phyloP scores from a whole-genome alignment of 2,329 filamentous ascomycete species.

The Paracoccidioides lutzii region DNA sequence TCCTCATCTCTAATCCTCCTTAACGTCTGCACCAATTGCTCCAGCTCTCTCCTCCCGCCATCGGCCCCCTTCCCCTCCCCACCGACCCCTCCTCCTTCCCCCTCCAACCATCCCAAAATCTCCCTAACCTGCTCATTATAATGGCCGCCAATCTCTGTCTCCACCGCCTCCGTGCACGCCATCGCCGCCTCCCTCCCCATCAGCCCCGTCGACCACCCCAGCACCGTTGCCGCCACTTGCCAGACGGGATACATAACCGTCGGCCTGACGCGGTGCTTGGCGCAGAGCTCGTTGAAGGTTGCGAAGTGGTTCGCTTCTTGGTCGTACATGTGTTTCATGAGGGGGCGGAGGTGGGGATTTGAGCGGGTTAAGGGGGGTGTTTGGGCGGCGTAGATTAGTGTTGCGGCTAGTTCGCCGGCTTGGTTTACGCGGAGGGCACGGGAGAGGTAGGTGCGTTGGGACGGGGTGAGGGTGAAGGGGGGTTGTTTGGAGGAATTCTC shows the following conservation, averaged over 20 bases:
- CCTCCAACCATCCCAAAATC: conserved; percentile 65
- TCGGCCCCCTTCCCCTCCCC: conserved; percentile 63
- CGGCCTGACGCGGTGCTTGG: conserved; percentile 78
- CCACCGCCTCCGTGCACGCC: conserved; percentile 96
- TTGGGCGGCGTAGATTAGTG: conserved; percentile 84
- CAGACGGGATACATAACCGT: conserved; percentile 88
- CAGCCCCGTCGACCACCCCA: conserved; percentile 82
- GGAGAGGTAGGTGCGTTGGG: conserved; percentile 63
- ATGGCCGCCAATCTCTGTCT: conserved; percentile 93
- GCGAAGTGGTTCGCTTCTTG: conserved; percentile 80
- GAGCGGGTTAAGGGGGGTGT: conserved; percentile 65
- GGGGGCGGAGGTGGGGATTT: conserved; percentile 73
- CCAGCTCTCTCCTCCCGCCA: conserved; percentile 66
- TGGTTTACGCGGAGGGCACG: conserved; percentile 89
- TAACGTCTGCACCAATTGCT: conserved; percentile 57
- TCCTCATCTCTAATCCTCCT: conserved; percentile 87
- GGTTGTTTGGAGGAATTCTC: conserved; percentile 15
- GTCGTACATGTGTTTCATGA: conserved; percentile 98
- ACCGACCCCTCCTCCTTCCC: conserved; percentile 65
- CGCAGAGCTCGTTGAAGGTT: conserved; percentile 73
- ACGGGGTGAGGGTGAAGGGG: conserved; percentile 49
- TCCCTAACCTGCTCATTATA: conserved; percentile 85
- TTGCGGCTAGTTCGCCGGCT: conserved; percentile 91
- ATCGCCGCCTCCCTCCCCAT: conserved; percentile 90
- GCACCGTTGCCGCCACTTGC: conserved; percentile 61